These are phyloP conservation scores for Heritiera fomes DNA, from an alignment of 345 rosid species.

Conservation along the genomic window DNA sequence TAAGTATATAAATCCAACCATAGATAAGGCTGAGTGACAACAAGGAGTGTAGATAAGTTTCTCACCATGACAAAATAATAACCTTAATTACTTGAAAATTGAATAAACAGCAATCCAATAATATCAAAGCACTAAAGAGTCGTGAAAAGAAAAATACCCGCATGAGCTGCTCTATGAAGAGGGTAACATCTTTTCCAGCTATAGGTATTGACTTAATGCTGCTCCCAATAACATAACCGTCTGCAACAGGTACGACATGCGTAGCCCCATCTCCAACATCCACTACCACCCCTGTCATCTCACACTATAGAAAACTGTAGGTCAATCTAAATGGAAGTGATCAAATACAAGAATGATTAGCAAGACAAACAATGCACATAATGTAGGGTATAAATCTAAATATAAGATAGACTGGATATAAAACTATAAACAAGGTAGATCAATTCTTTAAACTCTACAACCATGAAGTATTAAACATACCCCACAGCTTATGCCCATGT, in stretches of 20 bases:
- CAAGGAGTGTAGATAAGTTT: not conserved
- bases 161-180: slow-evolving; percentile 95
- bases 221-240: slow-evolving; percentile 96
- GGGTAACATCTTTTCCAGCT: slow-evolving; percentile 88
- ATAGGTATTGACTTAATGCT: slow-evolving; percentile 89
- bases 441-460: not conserved
- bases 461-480: not conserved
- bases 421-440: not conserved
- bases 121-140: not conserved
- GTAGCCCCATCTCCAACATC: slow-evolving; percentile 99
- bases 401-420: not conserved
- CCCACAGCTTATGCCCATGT: not conserved
- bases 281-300: slow-evolving; percentile 99
- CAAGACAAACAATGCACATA: not conserved
- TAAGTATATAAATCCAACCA: not conserved
- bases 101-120: slow-evolving; percentile 10
- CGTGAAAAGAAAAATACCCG: slow-evolving; percentile 52
- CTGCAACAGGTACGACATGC: slow-evolving; percentile 95
- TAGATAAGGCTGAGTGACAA: not conserved
- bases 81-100: not conserved
- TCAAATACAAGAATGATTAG: not conserved
- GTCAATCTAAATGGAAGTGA: slow-evolving; percentile 43
- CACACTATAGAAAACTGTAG: slow-evolving; percentile 65
- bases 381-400: not conserved
- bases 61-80: not conserved